Percentiles rank a stretch among this genome's conserved stretches.
These are phyloP conservation scores for Tephrocybe sp. DNA, from an alignment of 768 basidiomycete genomes.

Conservation along the genomic window DNA sequence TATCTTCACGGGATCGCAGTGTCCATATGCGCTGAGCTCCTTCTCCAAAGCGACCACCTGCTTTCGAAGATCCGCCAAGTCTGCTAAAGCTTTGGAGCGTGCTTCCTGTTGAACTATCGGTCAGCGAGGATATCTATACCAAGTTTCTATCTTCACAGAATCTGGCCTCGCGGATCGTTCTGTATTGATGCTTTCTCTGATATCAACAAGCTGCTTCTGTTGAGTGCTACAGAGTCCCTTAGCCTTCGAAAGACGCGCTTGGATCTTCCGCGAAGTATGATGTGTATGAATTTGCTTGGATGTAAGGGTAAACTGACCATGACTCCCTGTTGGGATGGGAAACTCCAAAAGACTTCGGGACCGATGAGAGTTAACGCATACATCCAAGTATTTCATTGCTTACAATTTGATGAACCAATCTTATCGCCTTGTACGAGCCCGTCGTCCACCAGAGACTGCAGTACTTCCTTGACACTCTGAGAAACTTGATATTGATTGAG, in stretches of 20 bases:
- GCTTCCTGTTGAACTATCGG: conserved; percentile 40
- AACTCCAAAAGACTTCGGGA: conserved; percentile 86
- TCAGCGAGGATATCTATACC: conserved; percentile 5
- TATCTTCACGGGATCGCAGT: conserved; percentile 80
- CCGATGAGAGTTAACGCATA: conserved; percentile 18
- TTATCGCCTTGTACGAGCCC: conserved; percentile 86
- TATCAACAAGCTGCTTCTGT: conserved; percentile 47
- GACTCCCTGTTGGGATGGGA: conserved; percentile 84
- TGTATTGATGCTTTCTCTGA: conserved; percentile 40
- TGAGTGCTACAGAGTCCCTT: conserved; percentile 43
- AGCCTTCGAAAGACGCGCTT: conserved; percentile 47
- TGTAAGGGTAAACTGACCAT: conserved; percentile 41
- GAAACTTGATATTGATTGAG: conserved; percentile 50
- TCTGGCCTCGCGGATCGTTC: conserved; percentile 57
- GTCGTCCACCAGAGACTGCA: conserved; percentile 86
- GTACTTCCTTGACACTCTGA: conserved; percentile 89
- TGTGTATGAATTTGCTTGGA: neutral
- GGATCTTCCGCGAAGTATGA: conserved; percentile 40
- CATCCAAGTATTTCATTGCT: conserved; percentile 21
- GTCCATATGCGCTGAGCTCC: conserved; percentile 77
- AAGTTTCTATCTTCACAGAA: conserved; percentile 39
- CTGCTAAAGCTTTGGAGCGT: conserved; percentile 51
- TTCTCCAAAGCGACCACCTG: conserved; percentile 50
- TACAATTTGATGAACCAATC: conserved; percentile 93
- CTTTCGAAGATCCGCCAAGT: conserved; percentile 45